phyloP scores from a whole-genome alignment of 768 basidiomycete genomes.

The Mycena chlorophos region DNA sequence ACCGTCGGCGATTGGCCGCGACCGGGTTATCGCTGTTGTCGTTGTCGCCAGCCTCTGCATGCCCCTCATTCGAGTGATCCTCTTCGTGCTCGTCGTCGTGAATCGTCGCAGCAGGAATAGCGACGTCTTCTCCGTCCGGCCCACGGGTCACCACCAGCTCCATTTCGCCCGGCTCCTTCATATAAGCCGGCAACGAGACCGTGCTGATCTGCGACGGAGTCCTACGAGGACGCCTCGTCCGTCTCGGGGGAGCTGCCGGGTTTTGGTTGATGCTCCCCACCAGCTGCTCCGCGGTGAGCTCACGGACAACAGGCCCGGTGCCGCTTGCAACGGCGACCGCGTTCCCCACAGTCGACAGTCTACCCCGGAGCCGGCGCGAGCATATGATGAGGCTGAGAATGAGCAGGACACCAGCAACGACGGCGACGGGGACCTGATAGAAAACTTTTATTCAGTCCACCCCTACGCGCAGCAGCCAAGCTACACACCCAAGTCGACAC shows the following conservation, averaged over 20 bases:
- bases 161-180: constrained; percentile 81
- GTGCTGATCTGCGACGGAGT: constrained; percentile 84
- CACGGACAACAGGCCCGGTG: constrained; percentile 23
- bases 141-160: constrained; percentile 71
- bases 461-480: background rate
- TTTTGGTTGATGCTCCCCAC: constrained; percentile 45
- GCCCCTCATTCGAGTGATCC: constrained; percentile 11
- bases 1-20: constrained; percentile 1
- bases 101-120: constrained; percentile 42
- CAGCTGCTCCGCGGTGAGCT: constrained; percentile 60
- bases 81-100: constrained; percentile 27
- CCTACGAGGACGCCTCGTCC: constrained; percentile 46
- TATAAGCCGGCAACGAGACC: constrained; percentile 73
- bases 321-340: constrained; percentile 15
- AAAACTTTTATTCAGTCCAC: too few species aligned
- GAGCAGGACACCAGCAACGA: constrained; percentile 31
- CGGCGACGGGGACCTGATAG: constrained; percentile 30
- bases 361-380: constrained; percentile 22
- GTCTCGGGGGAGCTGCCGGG: constrained; percentile 22
- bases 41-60: background rate
- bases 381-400: constrained; percentile 23
- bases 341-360: constrained; percentile 9
- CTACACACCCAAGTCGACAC: constrained; percentile 13
- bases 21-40: constrained; percentile 24
- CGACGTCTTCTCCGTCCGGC: constrained; percentile 55